Evolutionary conservation across 2,329 filamentous ascomycete species (phyloP).

Genomic region (Trichoderma semiorbis): DNA sequence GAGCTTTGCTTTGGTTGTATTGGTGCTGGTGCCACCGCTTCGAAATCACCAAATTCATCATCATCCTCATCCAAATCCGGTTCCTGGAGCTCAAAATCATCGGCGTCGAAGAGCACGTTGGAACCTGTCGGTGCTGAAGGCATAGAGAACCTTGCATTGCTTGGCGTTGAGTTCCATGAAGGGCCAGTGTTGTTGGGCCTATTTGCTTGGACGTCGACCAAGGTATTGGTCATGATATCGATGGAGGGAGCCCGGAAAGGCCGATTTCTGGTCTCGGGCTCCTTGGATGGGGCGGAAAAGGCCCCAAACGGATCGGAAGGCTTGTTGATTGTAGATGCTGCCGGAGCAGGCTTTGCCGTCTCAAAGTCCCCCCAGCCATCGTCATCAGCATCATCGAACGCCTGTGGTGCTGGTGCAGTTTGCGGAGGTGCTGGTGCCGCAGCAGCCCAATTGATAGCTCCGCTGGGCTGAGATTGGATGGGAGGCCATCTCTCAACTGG

Average conservation of each 20-base stretch:
- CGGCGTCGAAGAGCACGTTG: slow-evolving; percentile 65
- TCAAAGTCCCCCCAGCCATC: slow-evolving; percentile 69
- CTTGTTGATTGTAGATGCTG: slow-evolving; percentile 12
- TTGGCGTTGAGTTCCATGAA: slow-evolving; percentile 11
- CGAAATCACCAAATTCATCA: slow-evolving; percentile 60
- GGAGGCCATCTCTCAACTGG: slow-evolving; percentile 32
- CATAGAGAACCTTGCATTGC: slow-evolving; percentile 24
- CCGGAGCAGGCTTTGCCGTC: slow-evolving; percentile 41
- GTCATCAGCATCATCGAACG: slow-evolving; percentile 34
- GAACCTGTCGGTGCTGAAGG: slow-evolving; percentile 35
- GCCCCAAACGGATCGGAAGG: not conserved
- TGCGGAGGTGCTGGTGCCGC: not conserved
- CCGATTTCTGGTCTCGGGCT: slow-evolving; percentile 22
- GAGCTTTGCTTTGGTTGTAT: slow-evolving; percentile 16
- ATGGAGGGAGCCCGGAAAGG: slow-evolving; percentile 48
- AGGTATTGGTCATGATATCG: slow-evolving; percentile 52
- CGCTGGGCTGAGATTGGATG: slow-evolving; percentile 26
- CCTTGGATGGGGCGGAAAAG: not conserved
- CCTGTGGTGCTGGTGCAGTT: slow-evolving; percentile 12
- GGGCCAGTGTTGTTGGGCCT: not conserved
- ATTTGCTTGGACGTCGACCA: slow-evolving; percentile 38
- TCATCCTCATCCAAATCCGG: slow-evolving; percentile 47
- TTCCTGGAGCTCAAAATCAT: slow-evolving; percentile 47
- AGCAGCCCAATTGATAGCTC: slow-evolving; percentile 22
- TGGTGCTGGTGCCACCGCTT: slow-evolving; percentile 38